Evolutionary conservation across 305 asterid genomes (phyloP).

Genomic region (Solanum hybrid): DNA sequence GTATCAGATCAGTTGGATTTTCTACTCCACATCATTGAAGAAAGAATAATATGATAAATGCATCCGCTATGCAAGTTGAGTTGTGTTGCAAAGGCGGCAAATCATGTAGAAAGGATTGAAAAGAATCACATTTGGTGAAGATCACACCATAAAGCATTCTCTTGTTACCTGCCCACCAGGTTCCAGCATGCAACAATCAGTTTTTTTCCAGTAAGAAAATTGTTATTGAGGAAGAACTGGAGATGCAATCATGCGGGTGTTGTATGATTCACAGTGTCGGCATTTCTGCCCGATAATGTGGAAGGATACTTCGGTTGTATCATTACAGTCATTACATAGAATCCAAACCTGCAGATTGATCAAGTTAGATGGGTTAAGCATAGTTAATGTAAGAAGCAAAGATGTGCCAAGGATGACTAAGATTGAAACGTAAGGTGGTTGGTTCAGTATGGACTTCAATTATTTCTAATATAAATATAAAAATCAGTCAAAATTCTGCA

Average conservation of each 20-base stretch:
- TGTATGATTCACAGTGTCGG: conserved; percentile 78
- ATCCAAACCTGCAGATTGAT: conserved; percentile 63
- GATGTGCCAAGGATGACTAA: background rate
- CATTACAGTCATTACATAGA: conserved; percentile 87
- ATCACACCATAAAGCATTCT: background rate
- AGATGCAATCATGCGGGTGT: conserved; percentile 76
- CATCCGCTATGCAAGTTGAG: background rate
- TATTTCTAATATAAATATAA: background rate
- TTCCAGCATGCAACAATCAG: background rate
- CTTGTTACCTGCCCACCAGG: background rate
- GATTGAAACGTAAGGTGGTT: background rate
- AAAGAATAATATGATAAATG: background rate
- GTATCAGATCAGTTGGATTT: background rate
- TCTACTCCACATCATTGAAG: background rate
- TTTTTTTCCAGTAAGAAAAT: background rate
- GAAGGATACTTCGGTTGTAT: conserved; percentile 81
- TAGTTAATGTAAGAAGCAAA: background rate
- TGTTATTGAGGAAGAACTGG: conserved; percentile 70
- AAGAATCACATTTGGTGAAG: background rate
- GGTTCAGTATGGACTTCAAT: background rate
- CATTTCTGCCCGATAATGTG: conserved; percentile 91
- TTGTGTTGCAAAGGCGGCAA: background rate
- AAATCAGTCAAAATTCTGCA: background rate
- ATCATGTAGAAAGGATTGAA: background rate
- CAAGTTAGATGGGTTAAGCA: background rate